A percentile compares a stretch with the other conserved stretches of the same genome.
phyloP scores from a whole-genome alignment of 2,329 filamentous ascomycete species.

The Rhynchosporium graminicola region DNA sequence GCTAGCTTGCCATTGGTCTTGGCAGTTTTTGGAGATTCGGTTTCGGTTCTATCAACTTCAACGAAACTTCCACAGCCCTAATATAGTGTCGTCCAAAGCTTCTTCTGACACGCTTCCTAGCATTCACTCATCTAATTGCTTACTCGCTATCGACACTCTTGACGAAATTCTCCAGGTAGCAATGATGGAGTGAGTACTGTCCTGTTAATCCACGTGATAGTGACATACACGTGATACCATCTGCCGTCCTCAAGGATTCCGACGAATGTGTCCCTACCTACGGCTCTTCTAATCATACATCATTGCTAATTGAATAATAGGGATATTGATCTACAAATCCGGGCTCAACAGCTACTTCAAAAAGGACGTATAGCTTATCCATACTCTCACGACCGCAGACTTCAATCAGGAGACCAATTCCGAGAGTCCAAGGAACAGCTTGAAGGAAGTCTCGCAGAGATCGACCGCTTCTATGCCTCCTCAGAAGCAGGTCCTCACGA shows the following conservation, averaged over 20 bases:
- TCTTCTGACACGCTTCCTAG: no score
- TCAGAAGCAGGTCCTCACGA: conserved; percentile 29
- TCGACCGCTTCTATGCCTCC: conserved; percentile 26
- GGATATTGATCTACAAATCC: conserved; percentile 26
- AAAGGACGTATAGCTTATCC: conserved; percentile 24
- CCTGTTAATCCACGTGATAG: background rate
- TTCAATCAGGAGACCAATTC: conserved; percentile 32
- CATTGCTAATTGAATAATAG: conserved; percentile 17
- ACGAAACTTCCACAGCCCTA: background rate
- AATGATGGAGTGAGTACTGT: conserved; percentile 17
- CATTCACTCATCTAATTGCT: no score
- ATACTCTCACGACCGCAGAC: conserved; percentile 32
- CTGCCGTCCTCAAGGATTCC: no score
- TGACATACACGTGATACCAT: conserved; percentile 21
- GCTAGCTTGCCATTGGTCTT: background rate
- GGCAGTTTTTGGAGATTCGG: background rate
- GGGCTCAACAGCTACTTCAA: conserved; percentile 7
- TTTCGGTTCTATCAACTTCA: conserved; percentile 7
- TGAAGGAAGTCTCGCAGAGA: conserved; percentile 27
- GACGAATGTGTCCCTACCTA: background rate
- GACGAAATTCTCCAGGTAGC: background rate
- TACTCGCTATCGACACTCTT: background rate
- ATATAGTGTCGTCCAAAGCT: background rate
- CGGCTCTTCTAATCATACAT: no score
- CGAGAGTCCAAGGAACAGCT: conserved; percentile 30